Percentiles rank a stretch among this genome's conserved stretches.
Conservation (phyloP, 768 basidiomycete species). For the Pisolithus microcarpus region DNA sequence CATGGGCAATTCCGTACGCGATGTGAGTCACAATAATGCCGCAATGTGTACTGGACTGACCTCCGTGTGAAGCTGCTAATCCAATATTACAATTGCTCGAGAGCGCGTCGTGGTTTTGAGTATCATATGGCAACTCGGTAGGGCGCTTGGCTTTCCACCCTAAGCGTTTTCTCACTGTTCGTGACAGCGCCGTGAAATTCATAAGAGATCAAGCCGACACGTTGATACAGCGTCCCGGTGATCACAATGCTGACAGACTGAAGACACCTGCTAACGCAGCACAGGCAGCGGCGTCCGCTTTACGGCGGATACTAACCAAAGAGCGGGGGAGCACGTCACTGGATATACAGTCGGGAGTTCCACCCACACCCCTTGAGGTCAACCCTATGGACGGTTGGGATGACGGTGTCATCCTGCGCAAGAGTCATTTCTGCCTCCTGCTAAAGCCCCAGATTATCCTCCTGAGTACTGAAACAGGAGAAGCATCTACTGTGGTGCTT, state of each 20-base stretch:
- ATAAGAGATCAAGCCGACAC: conserved; percentile 75
- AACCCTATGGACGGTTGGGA: conserved; percentile 69
- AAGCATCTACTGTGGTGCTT: conserved; percentile 57
- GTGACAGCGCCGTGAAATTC: conserved; percentile 69
- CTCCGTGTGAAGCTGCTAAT: conserved; percentile 57
- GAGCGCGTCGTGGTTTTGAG: conserved; percentile 69
- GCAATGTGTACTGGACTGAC: not conserved
- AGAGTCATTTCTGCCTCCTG: conserved; percentile 77
- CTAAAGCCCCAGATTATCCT: conserved; percentile 88
- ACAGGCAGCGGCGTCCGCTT: conserved; percentile 58
- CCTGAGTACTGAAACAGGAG: conserved; percentile 44
- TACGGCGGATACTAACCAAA: conserved; percentile 57
- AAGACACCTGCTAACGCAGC: conserved; percentile 38
- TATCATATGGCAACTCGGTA: conserved; percentile 85
- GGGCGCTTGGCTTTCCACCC: conserved; percentile 16
- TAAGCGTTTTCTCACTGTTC: conserved; percentile 1
- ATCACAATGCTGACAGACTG: conserved; percentile 18
- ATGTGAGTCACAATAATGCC: conserved; percentile 43
- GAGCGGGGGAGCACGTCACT: conserved; percentile 41
- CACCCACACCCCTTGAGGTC: conserved; percentile 29
- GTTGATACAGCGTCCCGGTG: conserved; percentile 8
- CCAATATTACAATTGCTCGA: conserved; percentile 82
- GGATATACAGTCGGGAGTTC: conserved; percentile 29
- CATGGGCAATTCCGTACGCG: conserved; percentile 68
- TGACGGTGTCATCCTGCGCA: conserved; percentile 59